These are phyloP conservation scores for Mortierella sp. DNA, from an alignment of 371 early-diverging fungal species.

Conservation along the genomic window DNA sequence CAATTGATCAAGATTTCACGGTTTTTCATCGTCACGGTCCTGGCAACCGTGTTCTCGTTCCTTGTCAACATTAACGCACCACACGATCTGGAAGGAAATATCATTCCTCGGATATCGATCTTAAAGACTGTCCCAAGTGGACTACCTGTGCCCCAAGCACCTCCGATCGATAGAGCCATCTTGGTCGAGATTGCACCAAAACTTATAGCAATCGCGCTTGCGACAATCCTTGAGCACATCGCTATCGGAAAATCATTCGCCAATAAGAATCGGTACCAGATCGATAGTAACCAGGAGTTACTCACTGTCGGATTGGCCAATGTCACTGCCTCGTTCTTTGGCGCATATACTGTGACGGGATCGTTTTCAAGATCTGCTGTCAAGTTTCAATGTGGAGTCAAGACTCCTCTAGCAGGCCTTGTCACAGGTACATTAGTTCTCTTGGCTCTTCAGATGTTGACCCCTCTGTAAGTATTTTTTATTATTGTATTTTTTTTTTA, in stretches of 20 bases:
- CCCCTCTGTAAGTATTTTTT: slow-evolving; percentile 59
- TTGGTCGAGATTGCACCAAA: slow-evolving; percentile 63
- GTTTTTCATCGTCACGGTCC: slow-evolving; percentile 65
- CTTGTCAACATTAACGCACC: slow-evolving; percentile 47
- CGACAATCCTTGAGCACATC: slow-evolving; percentile 86
- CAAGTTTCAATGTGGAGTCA: slow-evolving; percentile 83
- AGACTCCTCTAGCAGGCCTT: slow-evolving; percentile 85
- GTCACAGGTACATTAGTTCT: slow-evolving; percentile 83
- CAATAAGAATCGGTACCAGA: slow-evolving; percentile 63
- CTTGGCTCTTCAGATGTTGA: slow-evolving; percentile 82
- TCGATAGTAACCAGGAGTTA: slow-evolving; percentile 85
- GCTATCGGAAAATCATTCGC: slow-evolving; percentile 89
- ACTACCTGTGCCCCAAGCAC: slow-evolving; percentile 69
- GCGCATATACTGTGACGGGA: slow-evolving; percentile 88
- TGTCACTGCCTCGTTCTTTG: slow-evolving; percentile 84
- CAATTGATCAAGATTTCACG: slow-evolving; percentile 61
- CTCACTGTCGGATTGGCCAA: slow-evolving; percentile 90
- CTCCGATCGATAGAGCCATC: slow-evolving; percentile 57
- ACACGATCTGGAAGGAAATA: slow-evolving; percentile 10
- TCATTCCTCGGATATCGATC: slow-evolving; percentile 62
- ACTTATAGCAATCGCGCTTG: slow-evolving; percentile 74
- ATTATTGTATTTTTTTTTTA: neutral
- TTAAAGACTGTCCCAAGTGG: slow-evolving; percentile 80
- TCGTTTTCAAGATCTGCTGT: slow-evolving; percentile 92
- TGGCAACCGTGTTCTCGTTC: slow-evolving; percentile 63